Evolutionary conservation across 176 grass and related monocot species (phyloP).

Genomic region (Elymus sibiricus): DNA sequence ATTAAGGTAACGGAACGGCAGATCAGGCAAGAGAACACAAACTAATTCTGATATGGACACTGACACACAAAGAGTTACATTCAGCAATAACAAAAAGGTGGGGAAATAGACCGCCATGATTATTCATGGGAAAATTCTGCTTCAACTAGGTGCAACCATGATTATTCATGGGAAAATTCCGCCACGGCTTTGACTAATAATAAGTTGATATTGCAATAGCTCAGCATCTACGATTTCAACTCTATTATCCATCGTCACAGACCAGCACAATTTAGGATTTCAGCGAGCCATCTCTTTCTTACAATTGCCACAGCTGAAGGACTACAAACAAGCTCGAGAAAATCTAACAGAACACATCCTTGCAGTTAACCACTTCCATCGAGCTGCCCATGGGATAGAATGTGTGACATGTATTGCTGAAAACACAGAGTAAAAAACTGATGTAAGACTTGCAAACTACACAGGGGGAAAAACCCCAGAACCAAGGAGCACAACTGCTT

Average conservation of each 20-base stretch:
- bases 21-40: background rate
- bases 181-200: background rate
- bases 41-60: background rate
- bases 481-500: background rate
- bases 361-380: constrained; percentile 52
- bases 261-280: background rate
- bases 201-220: background rate
- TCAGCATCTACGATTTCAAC: background rate
- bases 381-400: constrained; percentile 77
- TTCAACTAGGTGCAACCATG: background rate
- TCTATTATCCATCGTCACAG: background rate
- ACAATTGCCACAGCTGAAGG: background rate
- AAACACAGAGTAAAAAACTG: background rate
- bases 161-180: background rate
- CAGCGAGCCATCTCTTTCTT: background rate
- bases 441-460: background rate
- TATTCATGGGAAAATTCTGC: background rate
- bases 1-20: background rate
- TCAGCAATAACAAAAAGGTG: background rate
- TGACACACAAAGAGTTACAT: background rate
- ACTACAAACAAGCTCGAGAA: background rate
- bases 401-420: constrained; percentile 90
- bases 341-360: background rate
- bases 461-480: background rate
- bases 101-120: background rate